Evolutionary conservation across 1,284 basidiomycete species (phyloP), one percentile per base, ranked within the genome.

Genomic region (Ustilago shanxiensis): DNA sequence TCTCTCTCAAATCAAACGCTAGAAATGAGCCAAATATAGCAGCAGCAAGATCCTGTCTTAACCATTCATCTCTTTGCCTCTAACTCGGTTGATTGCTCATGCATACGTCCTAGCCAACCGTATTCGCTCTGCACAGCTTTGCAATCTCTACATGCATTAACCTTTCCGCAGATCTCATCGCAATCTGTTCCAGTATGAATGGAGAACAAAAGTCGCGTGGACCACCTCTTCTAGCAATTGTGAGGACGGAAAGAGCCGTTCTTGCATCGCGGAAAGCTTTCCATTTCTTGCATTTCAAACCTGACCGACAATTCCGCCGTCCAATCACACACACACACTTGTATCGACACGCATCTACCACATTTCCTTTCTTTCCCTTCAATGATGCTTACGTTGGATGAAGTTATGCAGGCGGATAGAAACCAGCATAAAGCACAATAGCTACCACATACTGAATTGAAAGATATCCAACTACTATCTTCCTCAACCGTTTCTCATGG

Each of bases 351-450:
- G 5, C 49, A 33, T 14, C 26, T 7, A n/a, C n/a, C 28, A 51
- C 49, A 33, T 20, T 16, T 39, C 37, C 14, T 14, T 6, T 22
- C 28, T 26, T 55, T 3, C 3, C 53, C 24, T 55, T 14, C 53
- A 16, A 18, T 16, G 18, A 39, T n/a, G 37, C 33, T 26, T 54
- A 13, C 13, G 2, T 28, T 24, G 24, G 11, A 28, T 10, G 24
- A 11, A 26, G 57, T 58, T 50, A 97, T 0, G 95, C 95, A 16
- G 96, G 96, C 0, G 96, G 95, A 51, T 96, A 89, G 84, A 95
- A 96, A 1, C 90, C 90, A 1, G 89, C 89, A 93, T 95, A 98
- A 2, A 96, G 88, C 6, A 95, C 89, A n/a, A 92, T 86, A 5
- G 91, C 91, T 5, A 91, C 83, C 0, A 88, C 85, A 2, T 92